Evolutionary conservation across 2,329 filamentous ascomycete genomes (phyloP), one percentile per base, ranked within the genome.

Genomic region (Fusarium zealandicum): DNA sequence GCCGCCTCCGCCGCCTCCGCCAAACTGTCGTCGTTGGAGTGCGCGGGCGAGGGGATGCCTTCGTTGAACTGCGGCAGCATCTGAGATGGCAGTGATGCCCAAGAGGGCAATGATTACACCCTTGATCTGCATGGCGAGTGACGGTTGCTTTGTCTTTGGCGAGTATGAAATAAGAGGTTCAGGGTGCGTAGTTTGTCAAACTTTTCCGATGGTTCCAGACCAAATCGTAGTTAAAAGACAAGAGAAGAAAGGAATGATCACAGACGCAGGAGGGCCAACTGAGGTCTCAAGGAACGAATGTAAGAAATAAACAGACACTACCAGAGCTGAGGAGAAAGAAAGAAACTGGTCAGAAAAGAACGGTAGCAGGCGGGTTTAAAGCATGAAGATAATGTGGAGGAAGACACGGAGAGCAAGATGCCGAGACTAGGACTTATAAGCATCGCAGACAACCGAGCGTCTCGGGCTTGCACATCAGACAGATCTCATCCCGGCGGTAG

Each of bases 121-220:
- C 70, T 82, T 82, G 68, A 82, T 68, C 68, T 82, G 77, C 82
- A 84, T 85, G 40, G 65, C 81, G 75, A 39, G 49, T 38, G 56
- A 56, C 50, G 50, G 39, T 53, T 55, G 37, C 16, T 47, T 28
- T 32, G 40, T 38, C 25, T 66, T 67, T 25, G 68, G 63, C 62
- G 58, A 54, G 63, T 62, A 61, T 44, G 46, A 52, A 52, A 31
- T 57, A 27, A 45, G 56, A 53, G 48, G 33, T 27, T 16, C 39
- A 51, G 46, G 36, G 42, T 8, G 33, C 46, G 53, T 58, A 51
- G 43, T 48, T 49, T 51, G 57, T 50, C 32, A 65, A 40, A 50
- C 44, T 53, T 59, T 42, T 27, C 47, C 42, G 56, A 49, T 75
- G 79, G 80, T 82, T 73, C 79, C 80, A 81, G 80, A 82, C 80